Conservation (phyloP, 1,284 basidiomycete species). For the Heterobasidion irregulare region DNA sequence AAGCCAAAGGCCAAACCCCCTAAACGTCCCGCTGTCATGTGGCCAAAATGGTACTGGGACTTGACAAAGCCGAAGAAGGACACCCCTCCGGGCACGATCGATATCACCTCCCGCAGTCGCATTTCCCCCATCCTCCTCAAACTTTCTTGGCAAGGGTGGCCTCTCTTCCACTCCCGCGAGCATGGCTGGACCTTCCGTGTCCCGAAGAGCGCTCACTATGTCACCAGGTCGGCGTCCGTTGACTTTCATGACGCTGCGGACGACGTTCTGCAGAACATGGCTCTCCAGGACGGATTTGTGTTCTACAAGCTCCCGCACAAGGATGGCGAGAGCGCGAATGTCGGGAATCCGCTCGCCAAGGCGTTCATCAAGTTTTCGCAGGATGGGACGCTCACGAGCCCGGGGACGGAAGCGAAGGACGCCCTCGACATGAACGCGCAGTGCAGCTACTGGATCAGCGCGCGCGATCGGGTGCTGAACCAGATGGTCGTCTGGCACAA, state of each 20-base stretch:
- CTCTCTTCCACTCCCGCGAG: slow-evolving; percentile 80
- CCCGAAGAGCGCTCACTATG: slow-evolving; percentile 26
- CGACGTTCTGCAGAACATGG: slow-evolving; percentile 38
- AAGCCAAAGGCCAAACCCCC: slow-evolving; percentile 13
- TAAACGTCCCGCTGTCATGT: slow-evolving; percentile 41
- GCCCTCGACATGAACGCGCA: slow-evolving; percentile 91
- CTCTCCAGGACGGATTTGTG: slow-evolving; percentile 34
- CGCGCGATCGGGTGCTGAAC: slow-evolving; percentile 85
- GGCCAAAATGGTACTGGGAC: slow-evolving; percentile 98
- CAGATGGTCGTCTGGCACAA: slow-evolving; percentile 92
- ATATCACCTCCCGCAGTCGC: slow-evolving; percentile 82
- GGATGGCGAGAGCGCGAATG: slow-evolving; percentile 90
- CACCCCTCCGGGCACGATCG: slow-evolving; percentile 59
- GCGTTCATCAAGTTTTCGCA: slow-evolving; percentile 85
- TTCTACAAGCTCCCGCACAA: slow-evolving; percentile 97
- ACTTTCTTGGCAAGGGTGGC: slow-evolving; percentile 84
- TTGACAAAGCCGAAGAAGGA: slow-evolving; percentile 66
- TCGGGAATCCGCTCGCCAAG: slow-evolving; percentile 89
- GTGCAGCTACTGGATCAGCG: slow-evolving; percentile 97
- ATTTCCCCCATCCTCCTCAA: slow-evolving; percentile 82
- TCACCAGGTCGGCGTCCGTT: slow-evolving; percentile 33
- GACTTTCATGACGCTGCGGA: slow-evolving; percentile 60
- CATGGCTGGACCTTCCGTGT: slow-evolving; percentile 93
- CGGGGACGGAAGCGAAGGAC: slow-evolving; percentile 71
- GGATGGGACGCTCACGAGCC: slow-evolving; percentile 76